Evolutionary conservation across 306 rosid genomes (phyloP).

Genomic region (Fragaria nilgerrensis): DNA sequence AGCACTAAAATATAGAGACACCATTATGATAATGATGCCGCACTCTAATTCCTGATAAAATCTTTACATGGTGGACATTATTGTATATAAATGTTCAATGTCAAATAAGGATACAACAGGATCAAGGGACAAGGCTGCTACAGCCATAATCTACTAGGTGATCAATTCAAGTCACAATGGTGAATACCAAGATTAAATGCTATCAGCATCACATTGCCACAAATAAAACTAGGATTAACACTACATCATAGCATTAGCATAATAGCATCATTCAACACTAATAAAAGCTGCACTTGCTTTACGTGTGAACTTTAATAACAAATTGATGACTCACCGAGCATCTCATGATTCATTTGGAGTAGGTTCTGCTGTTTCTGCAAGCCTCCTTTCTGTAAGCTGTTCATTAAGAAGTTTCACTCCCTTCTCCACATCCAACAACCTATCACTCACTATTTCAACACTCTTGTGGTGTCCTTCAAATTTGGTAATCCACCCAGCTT

Average conservation of each 20-base stretch:
- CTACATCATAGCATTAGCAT: neutral
- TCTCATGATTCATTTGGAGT: slow-evolving; percentile 35
- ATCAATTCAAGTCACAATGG: neutral
- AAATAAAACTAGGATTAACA: neutral
- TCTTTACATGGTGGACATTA: neutral
- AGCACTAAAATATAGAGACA: too few species aligned
- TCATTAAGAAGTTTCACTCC: slow-evolving; percentile 51
- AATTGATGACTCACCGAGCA: slow-evolving; percentile 33
- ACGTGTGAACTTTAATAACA: neutral
- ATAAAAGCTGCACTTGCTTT: neutral
- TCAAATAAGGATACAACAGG: neutral
- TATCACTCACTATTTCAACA: slow-evolving; percentile 40
- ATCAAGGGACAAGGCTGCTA: neutral
- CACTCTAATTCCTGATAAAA: neutral
- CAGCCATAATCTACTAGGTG: neutral
- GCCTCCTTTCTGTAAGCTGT: slow-evolving; percentile 36
- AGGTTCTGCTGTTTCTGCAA: slow-evolving; percentile 35
- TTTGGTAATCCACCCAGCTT: slow-evolving; percentile 40
- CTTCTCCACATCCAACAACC: slow-evolving; percentile 42
- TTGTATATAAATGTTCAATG: neutral
- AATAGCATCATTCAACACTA: slow-evolving; percentile 1
- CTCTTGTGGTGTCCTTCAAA: slow-evolving; percentile 34
- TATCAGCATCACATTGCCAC: neutral
- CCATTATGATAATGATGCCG: too few species aligned
- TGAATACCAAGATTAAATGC: neutral